These are phyloP conservation scores for Candolleomyces efflorescens DNA, from an alignment of 768 basidiomycete species.

Conservation along the genomic window DNA sequence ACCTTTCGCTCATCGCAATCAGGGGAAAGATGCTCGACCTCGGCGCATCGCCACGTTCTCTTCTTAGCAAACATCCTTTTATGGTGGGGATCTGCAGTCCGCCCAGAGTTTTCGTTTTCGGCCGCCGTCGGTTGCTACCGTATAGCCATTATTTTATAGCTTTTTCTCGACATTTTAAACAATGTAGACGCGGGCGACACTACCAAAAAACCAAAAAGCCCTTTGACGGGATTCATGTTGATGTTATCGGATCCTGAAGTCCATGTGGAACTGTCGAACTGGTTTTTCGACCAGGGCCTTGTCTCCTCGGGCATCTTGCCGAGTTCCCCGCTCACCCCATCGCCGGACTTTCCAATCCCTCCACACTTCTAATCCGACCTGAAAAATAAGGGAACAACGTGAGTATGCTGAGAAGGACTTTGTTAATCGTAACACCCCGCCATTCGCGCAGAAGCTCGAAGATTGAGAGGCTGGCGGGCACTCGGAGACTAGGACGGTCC, in stretches of 20 bases:
- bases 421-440: too few species aligned
- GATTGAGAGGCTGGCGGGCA: background rate
- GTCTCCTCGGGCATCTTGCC: conserved; percentile 28
- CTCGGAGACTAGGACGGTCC: background rate
- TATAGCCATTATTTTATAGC: background rate
- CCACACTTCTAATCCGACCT: too few species aligned
- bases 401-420: background rate
- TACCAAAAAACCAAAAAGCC: too few species aligned
- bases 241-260: background rate
- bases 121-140: background rate
- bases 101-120: background rate
- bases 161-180: background rate
- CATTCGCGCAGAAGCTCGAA: background rate
- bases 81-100: background rate
- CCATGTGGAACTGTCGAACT: conserved; percentile 1
- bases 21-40: background rate
- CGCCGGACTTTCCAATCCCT: conserved; percentile 12
- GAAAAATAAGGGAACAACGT: background rate
- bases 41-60: background rate
- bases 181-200: background rate
- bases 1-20: background rate
- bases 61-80: background rate
- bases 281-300: background rate
- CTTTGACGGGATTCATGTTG: too few species aligned
- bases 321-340: conserved; percentile 43